Base-by-base conservation (phyloP, 345 rosid genomes). In the Balakata baccata region DNA sequence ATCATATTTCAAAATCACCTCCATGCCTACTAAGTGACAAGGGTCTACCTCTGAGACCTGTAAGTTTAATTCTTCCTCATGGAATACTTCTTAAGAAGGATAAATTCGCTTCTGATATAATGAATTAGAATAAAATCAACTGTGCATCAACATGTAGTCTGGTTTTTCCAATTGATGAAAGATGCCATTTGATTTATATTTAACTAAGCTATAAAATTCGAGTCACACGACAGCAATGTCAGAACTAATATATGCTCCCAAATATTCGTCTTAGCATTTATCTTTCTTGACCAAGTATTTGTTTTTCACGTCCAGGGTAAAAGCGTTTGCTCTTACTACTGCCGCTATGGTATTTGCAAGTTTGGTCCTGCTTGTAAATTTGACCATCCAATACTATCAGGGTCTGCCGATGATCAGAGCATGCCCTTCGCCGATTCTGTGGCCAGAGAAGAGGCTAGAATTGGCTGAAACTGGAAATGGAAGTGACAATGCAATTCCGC, bases 31-130 rank as follows among this genome's bases (percentile, higher is more conserved):
- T 92, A 63, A 95, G 89, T 68, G 93, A 90, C 85, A 92, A 91
- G 84, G 99, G 98, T 73, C 85, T 92, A 68, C 99, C 98, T 22
- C 73, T 95, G 75, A 89, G 99, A 86, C 99, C 97, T 86, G 99
- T 95, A 85, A 91, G 93, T 86, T 74, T 9, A 0, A 7, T 65
- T 37, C 34, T 61, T 64, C 22, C 49, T 60, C 73, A 38, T 71
- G 6, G 18, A 3, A 22, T 75, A 43, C 39, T 72, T 34, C 58
- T 51, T 54, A 56, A 65, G 34, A 70, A 77, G 47, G 64, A 29
- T 58, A 71, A 65, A 50, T 63, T 17, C 25, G 37, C 46, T 47
- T 17, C 3, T 9, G 12, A 51, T 0, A 14, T 62, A 60, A 60
- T 16, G 17, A 34, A 29, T 14, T 8, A 64, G 25, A 34, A 41